Evolutionary conservation across 164 flowering plant genomes (phyloP).

Genomic region (Liriodendron chinense): DNA sequence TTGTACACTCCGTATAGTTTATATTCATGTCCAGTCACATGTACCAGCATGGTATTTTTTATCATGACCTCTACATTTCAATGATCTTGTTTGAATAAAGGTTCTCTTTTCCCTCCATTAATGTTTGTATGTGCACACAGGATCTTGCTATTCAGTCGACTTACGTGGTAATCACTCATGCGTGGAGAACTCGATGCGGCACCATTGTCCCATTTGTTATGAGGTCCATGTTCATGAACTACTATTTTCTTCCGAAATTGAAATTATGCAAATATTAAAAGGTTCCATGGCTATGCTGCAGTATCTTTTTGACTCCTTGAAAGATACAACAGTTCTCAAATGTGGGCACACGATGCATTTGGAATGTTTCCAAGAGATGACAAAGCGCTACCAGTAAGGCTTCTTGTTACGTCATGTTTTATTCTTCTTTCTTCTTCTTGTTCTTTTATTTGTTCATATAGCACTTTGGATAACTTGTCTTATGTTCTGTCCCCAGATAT

Average conservation of each 20-base stretch:
- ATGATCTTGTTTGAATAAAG: not conserved
- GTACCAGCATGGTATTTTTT: too few species aligned
- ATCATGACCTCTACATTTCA: not conserved
- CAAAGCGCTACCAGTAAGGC: conserved; percentile 67
- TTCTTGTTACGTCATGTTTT: not conserved
- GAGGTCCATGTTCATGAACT: conserved; percentile 49
- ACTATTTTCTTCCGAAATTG: conserved; percentile 1
- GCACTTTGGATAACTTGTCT: not conserved
- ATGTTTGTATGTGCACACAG: conserved; percentile 26
- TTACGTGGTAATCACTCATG: conserved; percentile 72
- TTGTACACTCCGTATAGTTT: too few species aligned
- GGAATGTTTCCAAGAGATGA: conserved; percentile 81
- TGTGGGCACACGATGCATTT: conserved; percentile 97
- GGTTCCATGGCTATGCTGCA: conserved; percentile 19
- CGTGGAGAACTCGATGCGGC: conserved; percentile 87
- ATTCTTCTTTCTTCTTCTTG: not conserved
- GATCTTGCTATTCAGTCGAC: conserved; percentile 66
- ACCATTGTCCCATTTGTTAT: conserved; percentile 88
- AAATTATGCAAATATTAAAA: not conserved
- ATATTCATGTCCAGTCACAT: too few species aligned
- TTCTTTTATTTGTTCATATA: not conserved
- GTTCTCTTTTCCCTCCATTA: not conserved
- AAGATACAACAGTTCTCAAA: conserved; percentile 74
- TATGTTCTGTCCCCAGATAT: conserved; percentile 40
- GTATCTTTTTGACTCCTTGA: conserved; percentile 92